Percentiles rank a stretch among this genome's conserved stretches.
Conservation (phyloP, 2,329 filamentous ascomycete genomes). For the Chrysoporthe deuterocubensis region DNA sequence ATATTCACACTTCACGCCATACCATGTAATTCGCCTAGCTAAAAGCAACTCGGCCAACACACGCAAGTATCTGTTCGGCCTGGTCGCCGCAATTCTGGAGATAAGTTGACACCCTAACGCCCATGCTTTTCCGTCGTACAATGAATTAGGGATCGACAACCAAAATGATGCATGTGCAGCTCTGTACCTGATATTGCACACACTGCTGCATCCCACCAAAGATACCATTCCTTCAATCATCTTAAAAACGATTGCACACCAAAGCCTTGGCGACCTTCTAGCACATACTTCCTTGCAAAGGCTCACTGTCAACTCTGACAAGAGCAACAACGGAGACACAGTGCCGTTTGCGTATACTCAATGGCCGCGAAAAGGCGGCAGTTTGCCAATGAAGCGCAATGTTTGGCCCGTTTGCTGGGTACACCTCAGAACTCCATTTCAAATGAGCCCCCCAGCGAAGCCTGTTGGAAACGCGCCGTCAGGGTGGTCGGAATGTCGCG, state of each 20-base stretch:
- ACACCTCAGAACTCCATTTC: conserved; percentile 26
- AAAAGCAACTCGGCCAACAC: not conserved
- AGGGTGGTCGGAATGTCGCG: conserved; percentile 21
- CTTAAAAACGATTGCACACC: not conserved
- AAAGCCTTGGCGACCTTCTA: not conserved
- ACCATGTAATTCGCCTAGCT: not conserved
- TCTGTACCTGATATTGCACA: not conserved
- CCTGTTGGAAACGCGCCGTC: conserved; percentile 20
- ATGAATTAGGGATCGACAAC: not conserved
- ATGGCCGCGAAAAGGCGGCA: not conserved
- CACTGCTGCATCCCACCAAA: not conserved
- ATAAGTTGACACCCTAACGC: conserved; percentile 20
- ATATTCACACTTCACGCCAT: not conserved
- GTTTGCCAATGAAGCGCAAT: not conserved
- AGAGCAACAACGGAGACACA: not conserved
- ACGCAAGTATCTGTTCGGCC: not conserved
- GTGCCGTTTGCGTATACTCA: not conserved
- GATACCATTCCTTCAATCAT: not conserved
- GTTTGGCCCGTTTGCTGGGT: not conserved
- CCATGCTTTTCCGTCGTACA: conserved; percentile 19
- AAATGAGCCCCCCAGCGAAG: conserved; percentile 26
- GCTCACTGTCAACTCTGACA: not conserved
- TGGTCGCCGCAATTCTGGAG: not conserved
- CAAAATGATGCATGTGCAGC: not conserved
- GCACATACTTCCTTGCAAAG: not conserved